Evolutionary conservation across 2,329 filamentous ascomycete species (phyloP), one percentile per base, ranked within the genome.

Genomic region (Botrytis aclada): DNA sequence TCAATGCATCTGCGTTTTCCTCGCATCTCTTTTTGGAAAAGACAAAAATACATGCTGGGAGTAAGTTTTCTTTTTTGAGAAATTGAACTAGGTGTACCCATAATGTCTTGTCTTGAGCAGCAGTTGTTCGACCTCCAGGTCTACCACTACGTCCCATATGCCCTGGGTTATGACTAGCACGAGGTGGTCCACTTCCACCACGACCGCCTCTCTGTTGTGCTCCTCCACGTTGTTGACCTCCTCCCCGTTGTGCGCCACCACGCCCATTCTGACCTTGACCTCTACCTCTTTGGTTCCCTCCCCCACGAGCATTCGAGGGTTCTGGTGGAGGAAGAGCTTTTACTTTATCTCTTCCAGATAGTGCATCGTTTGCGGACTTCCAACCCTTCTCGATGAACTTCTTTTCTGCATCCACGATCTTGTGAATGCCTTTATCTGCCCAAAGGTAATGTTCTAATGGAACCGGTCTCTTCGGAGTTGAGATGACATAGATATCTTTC

Each of bases 401-500:
- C 84, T 98, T 98, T 73, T 97, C 93, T 0, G 93, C 88, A 78
- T 97, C 93, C 22, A 99, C 96, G 78, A 99, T 98, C 82, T 97
- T 98, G 84, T 94, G 88, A 80, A 97, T 96, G 54, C 91, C 89
- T 82, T 98, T 98, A 73, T 92, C 92, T 7, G 94, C 95, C 96
- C 96, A 99, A 1, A 99, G 86, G 79, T 95, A 99, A 81, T 99
- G 96, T 79, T 99, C 96, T 3, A 99, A 84, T 0, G 96, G 96
- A 0, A 99, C 94, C 0, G 96, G 96, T 74, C 96, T 89, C 82
- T 99, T 99, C 0, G 95, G 91, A 0, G 96, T 99, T 0, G 96
- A 98, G 72, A 99, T 99, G 78, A 99, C 96, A 81, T 98, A 99
- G 47, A 99, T 98, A 79, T 99, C 93, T 83, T 98, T 98, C 83